Evolutionary conservation across 75 land plant genomes (phyloP), one percentile per base, ranked within the genome.

Genomic region (Pseudotsuga menziesii): DNA sequence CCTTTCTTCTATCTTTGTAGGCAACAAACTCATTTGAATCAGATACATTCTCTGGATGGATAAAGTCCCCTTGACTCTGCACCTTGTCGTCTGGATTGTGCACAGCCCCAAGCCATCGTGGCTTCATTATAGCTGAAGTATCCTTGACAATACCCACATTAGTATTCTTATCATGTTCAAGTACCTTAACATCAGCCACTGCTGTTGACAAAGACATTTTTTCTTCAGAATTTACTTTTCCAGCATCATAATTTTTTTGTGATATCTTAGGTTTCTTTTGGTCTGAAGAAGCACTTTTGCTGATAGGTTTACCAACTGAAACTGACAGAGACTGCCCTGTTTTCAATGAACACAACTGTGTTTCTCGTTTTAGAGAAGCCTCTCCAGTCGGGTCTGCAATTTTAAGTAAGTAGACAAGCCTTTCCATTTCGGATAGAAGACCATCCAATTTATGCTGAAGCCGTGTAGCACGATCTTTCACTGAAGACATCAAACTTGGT

Each of bases 311-410:
- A 75, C 75, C 63, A 72, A 23, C 58, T 81, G 81, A 63, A 78
- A n/a, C 39, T 74, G 72, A 56, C 41, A 61, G 23, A 36, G 66
- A 16, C 56, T 83, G 54, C 59, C 59, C 55, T 35, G 75, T 12
- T 55, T 82, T 75, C 19, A 64, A 57, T 58, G 67, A 12, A 56
- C 76, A 72, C 61, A 58, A 57, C 41, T 83, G 76, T 73, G 77
- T 44, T 36, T 85, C 86, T 78, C 93, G 89, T 83, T 86, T 96
- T 66, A 72, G 79, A 61, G 86, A 78, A 74, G 91, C 91, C 78
- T 96, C 99, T 72, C 98, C 99, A 19, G 86, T 80, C 61, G 99
- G 98, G 77, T 96, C 99, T 73, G 99, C 99, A 78, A 94, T 83
- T 74, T 91, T 96, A 57, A 96, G 84, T 71, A 96, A 78, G 78